Evolutionary conservation across 2,329 filamentous ascomycete species (phyloP).

Genomic region (Botrytis galanthina): DNA sequence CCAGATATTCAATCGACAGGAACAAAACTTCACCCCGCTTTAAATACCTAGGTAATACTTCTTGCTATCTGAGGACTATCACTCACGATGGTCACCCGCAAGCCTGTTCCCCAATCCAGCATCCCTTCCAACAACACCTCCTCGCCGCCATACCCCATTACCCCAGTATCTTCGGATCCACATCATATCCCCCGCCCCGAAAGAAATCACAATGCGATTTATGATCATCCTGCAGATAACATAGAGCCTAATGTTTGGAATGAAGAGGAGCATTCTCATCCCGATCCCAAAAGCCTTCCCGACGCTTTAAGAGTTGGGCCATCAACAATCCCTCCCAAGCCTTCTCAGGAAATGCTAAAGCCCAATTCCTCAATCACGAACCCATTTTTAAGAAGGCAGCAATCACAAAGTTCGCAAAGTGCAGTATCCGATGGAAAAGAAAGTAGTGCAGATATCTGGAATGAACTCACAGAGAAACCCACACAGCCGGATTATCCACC

Average conservation of each 20-base stretch:
- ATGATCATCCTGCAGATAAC: conserved; percentile 20
- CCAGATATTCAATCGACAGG: not conserved
- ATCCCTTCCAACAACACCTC: conserved; percentile 20
- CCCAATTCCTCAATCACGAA: conserved; percentile 32
- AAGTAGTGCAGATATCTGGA: conserved; percentile 36
- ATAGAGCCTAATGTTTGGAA: conserved; percentile 32
- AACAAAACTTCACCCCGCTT: not conserved
- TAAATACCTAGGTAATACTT: not conserved
- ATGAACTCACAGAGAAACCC: conserved; percentile 25
- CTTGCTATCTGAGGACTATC: not conserved
- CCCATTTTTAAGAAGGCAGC: conserved; percentile 33
- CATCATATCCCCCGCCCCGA: conserved; percentile 24
- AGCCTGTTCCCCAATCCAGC: conserved; percentile 31
- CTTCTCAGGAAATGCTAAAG: conserved; percentile 30
- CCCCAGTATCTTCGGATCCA: conserved; percentile 25
- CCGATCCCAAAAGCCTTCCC: conserved; percentile 27
- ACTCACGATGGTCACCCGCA: conserved; percentile 35
- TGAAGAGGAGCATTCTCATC: conserved; percentile 20
- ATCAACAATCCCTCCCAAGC: conserved; percentile 27
- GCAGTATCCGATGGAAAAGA: conserved; percentile 26
- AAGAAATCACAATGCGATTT: conserved; percentile 25
- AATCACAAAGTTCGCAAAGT: conserved; percentile 23
- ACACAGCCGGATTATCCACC: conserved; percentile 22
- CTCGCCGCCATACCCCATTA: conserved; percentile 33
- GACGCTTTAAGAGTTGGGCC: conserved; percentile 34